Base-by-base conservation (phyloP, 164 flowering plant species). In the Macadamia integrifolia region DNA sequence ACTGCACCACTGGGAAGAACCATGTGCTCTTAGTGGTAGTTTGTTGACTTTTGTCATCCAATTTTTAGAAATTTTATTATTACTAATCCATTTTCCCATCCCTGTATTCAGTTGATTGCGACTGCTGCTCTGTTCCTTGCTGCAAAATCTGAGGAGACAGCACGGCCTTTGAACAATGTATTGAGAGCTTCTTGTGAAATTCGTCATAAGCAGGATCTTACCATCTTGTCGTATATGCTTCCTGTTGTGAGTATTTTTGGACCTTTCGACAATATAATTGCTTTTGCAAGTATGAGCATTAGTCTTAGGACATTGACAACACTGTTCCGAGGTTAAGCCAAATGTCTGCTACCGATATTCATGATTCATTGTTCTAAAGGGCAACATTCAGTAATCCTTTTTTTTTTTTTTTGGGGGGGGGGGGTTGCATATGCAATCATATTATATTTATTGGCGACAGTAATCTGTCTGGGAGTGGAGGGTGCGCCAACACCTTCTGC, bases 41-140 rank as follows among this genome's bases (percentile, higher is more conserved):
- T 64, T 60, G 10, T 61, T 69, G 55, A 69, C n/a, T 62, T 42
- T 28, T 46, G 23, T 69, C 52, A 49, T 60, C 10, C 55, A 35
- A 35, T 42, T 1, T 13, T 30, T 35, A 31, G 7, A 44, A 65
- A 61, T 61, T 66, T 31, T 43, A 31, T 57, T 28, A 3, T 58
- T 30, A 69, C 65, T 69, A 61, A 66, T 57, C 23, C 23, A 23
- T 23, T 23, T 23, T 23, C 3, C 40, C 65, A 43, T 14, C 42
- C 69, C 48, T 75, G 2, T 65, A 56, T 86, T 82, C 96, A 93
- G 97, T 76, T 91, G 76, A 84, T 93, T 72, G 95, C 97, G 40
- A 89, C 98, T 68, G 95, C 98, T 72, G 84, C 91, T 69, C 86
- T 94, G 62, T 94, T 94, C 74, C 97, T 94, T 65, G 85, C 96